Evolutionary conservation across 2,329 filamentous ascomycete species (phyloP).

Genomic region (Scedosporium aurantiacum): DNA sequence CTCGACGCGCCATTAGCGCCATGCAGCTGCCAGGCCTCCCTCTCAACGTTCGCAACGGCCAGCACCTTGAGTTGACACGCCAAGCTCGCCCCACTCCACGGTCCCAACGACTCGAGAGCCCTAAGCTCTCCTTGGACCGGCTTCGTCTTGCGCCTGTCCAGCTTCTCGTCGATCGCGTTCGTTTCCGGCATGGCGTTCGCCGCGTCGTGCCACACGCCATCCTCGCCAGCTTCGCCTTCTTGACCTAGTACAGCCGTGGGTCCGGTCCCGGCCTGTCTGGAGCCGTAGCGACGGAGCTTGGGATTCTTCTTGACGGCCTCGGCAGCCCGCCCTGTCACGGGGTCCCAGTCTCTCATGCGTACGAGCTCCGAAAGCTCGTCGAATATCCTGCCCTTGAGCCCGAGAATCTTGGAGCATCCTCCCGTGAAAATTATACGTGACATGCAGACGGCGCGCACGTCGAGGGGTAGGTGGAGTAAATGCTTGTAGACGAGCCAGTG

Average conservation of each 20-base stretch:
- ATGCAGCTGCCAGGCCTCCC: constrained; percentile 59
- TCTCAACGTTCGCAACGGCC: constrained; percentile 58
- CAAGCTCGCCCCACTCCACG: constrained; percentile 66
- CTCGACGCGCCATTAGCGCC: constrained; percentile 52
- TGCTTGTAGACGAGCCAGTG: constrained; percentile 66
- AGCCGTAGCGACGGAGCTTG: constrained; percentile 25
- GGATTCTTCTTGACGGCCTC: constrained; percentile 39
- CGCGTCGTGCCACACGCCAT: constrained; percentile 26
- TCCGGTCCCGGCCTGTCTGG: constrained; percentile 13
- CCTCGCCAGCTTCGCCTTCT: constrained; percentile 17
- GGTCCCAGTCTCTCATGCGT: constrained; percentile 62
- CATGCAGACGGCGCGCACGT: constrained; percentile 78
- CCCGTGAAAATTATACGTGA: constrained; percentile 80
- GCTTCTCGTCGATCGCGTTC: constrained; percentile 48
- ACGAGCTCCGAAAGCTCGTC: constrained; percentile 62
- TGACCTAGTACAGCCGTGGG: constrained; percentile 10
- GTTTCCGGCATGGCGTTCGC: constrained; percentile 34
- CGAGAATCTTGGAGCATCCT: constrained; percentile 66
- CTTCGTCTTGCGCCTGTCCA: constrained; percentile 28
- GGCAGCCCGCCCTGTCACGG: constrained; percentile 58
- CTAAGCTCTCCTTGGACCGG: constrained; percentile 48
- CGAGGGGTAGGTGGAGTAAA: constrained; percentile 65
- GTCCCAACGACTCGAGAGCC: constrained; percentile 56
- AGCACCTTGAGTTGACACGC: constrained; percentile 57
- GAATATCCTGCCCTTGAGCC: constrained; percentile 65